Percentiles rank a stretch among this genome's conserved stretches.
phyloP scores from a whole-genome alignment of 2,329 filamentous ascomycete genomes.

The Fusarium oxysporum region DNA sequence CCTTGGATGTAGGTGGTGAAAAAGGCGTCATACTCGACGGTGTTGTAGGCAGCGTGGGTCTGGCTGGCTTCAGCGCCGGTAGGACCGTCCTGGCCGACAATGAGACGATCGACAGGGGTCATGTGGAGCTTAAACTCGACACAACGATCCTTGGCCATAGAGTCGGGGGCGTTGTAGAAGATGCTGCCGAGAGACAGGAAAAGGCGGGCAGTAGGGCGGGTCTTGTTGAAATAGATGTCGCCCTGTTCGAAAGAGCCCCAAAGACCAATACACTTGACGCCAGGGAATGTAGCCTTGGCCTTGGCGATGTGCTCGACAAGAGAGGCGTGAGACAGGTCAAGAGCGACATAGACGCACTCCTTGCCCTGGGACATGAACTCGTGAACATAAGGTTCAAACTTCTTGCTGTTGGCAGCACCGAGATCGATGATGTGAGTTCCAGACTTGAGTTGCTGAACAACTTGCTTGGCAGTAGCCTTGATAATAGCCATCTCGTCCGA shows the following conservation, averaged over 20 bases:
- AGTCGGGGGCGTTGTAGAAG: constrained; percentile 42
- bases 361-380: constrained; percentile 37
- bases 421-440: constrained; percentile 41
- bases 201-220: constrained; percentile 5
- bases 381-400: constrained; percentile 38
- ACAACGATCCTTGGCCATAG: constrained; percentile 33
- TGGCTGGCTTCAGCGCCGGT: not conserved
- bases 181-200: constrained; percentile 40
- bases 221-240: constrained; percentile 30
- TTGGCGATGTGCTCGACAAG: constrained; percentile 27
- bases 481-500: constrained; percentile 38
- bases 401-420: constrained; percentile 37
- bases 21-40: constrained; percentile 30
- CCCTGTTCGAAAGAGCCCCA: constrained; percentile 42
- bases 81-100: constrained; percentile 38
- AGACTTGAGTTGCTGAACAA: constrained; percentile 21
- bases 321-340: constrained; percentile 29
- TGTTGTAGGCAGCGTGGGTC: constrained; percentile 24
- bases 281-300: constrained; percentile 33
- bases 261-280: constrained; percentile 28
- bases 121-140: constrained; percentile 32
- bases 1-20: constrained; percentile 30
- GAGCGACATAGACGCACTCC: constrained; percentile 36
- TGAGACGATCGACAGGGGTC: constrained; percentile 18
- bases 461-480: constrained; percentile 20